These are phyloP conservation scores for Lentinula edodes DNA, from an alignment of 768 basidiomycete genomes.

Conservation along the genomic window DNA sequence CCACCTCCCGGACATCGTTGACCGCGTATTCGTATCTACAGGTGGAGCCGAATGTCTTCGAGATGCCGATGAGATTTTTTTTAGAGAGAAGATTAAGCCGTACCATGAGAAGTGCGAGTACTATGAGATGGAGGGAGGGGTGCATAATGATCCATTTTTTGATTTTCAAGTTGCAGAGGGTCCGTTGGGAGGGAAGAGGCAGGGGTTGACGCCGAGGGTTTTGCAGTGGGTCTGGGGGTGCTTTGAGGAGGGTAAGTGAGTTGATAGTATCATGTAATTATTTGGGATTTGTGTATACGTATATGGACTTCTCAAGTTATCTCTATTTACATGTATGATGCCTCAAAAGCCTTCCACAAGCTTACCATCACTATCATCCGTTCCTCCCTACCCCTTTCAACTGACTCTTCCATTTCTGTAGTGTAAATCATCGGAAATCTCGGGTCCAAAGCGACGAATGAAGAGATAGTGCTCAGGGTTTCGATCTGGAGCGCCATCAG, in stretches of 20 bases:
- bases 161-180: conserved; percentile 12
- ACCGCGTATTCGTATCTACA: conserved; percentile 28
- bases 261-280: too few relatives aligned
- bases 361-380: too few relatives aligned
- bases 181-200: background rate
- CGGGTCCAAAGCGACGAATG: too few relatives aligned
- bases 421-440: too few relatives aligned
- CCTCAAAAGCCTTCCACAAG: too few relatives aligned
- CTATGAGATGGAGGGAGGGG: conserved; percentile 24
- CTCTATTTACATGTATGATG: too few relatives aligned
- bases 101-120: conserved; percentile 14
- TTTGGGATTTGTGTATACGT: too few relatives aligned
- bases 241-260: background rate
- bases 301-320: too few relatives aligned
- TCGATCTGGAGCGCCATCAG: too few relatives aligned
- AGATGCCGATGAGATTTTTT: conserved; percentile 21
- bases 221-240: background rate
- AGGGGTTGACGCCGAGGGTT: background rate
- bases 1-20: conserved; percentile 23
- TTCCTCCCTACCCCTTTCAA: too few relatives aligned
- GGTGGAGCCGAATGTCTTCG: conserved; percentile 29
- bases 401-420: too few relatives aligned
- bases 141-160: conserved; percentile 31
- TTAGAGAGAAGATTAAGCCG: conserved; percentile 18
- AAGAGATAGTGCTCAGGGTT: too few relatives aligned